Conservation (phyloP, 2,329 filamentous ascomycete species). For the Cercospora sojina region DNA sequence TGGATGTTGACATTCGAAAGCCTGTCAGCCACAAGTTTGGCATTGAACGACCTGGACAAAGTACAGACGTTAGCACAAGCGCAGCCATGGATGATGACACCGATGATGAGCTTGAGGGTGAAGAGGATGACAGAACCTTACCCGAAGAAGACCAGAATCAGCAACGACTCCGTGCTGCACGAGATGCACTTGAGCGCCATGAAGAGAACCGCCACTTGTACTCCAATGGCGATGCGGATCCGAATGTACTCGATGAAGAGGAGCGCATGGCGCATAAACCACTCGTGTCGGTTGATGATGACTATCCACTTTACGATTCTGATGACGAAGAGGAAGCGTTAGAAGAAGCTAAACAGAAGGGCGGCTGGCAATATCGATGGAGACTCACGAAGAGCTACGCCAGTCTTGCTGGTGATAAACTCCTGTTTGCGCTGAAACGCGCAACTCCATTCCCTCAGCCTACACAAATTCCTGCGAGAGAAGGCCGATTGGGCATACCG, state of each 20-base stretch:
- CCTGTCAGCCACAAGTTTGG: constrained; percentile 85
- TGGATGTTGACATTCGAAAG: constrained; percentile 97
- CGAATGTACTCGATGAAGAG: constrained; percentile 68
- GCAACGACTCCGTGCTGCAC: constrained; percentile 51
- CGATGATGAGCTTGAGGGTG: constrained; percentile 61
- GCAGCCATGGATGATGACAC: constrained; percentile 76
- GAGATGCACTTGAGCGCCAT: constrained; percentile 53
- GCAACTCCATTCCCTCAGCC: constrained; percentile 42
- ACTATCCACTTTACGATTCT: constrained; percentile 88
- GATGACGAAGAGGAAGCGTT: constrained; percentile 71
- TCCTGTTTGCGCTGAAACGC: constrained; percentile 39
- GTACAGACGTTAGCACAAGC: constrained; percentile 72
- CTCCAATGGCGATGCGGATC: constrained; percentile 39
- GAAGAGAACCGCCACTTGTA: constrained; percentile 51
- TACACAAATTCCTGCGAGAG: constrained; percentile 45
- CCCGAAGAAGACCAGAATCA: constrained; percentile 52
- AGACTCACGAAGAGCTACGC: constrained; percentile 54
- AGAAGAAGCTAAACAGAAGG: constrained; percentile 73
- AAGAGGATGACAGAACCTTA: constrained; percentile 48
- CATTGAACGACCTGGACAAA: constrained; percentile 75
- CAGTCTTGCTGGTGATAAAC: constrained; percentile 44
- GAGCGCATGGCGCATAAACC: constrained; percentile 70
- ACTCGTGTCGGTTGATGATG: constrained; percentile 57
- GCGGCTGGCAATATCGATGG: constrained; percentile 72
- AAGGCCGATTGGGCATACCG: constrained; percentile 47